Base-by-base conservation (phyloP, 192 early-diverging fungal genomes). In the Gonapodya sp. region DNA sequence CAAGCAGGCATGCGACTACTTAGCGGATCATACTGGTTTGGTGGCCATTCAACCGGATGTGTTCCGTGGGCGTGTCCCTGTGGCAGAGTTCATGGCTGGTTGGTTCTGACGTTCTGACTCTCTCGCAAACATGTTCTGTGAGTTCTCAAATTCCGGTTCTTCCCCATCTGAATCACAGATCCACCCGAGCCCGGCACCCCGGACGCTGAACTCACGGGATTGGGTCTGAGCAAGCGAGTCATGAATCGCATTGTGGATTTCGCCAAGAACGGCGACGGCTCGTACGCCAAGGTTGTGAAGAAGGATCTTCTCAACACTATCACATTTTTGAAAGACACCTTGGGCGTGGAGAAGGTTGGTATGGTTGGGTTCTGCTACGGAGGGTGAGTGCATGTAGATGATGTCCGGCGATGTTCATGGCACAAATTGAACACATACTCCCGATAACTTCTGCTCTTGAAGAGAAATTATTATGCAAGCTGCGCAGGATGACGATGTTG, bases 1-100 rank as follows among this genome's bases (percentile, higher is more conserved):
- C 75, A 77, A 77, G 31, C 75, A 77, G 34, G 75, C 75, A 33
- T 77, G 75, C 34, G 75, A 77, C 75, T 77, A 77, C 75, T 33
- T 77, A 2, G 75, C 75, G 2, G 31, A 77, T 31, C 30, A 18
- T 8, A 77, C 30, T 31, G 75, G 75, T 33, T 33, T 77, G 30
- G 8, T 77, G 8, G 31, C 75, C 8, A 31, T 77, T 33, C 75
- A 77, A 33, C 75, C 75, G 2, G 75, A 77, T 31, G 75, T 77
- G 30, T 77, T 77, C 75, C 2, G 75, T 2, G 8, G 75, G 18
- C 75, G 75, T 18, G 75, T 77, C 18, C 75, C 75, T 2, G 34
- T 77, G 18, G 75, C 75, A 18, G 75, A 77, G 31, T 77, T 77
- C 75, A 32, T 77, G 18, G 75, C 75, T 34, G 46, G 46, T 64